Evolutionary conservation across 2,329 filamentous ascomycete genomes (phyloP).

Genomic region (Phialophora chinensis): DNA sequence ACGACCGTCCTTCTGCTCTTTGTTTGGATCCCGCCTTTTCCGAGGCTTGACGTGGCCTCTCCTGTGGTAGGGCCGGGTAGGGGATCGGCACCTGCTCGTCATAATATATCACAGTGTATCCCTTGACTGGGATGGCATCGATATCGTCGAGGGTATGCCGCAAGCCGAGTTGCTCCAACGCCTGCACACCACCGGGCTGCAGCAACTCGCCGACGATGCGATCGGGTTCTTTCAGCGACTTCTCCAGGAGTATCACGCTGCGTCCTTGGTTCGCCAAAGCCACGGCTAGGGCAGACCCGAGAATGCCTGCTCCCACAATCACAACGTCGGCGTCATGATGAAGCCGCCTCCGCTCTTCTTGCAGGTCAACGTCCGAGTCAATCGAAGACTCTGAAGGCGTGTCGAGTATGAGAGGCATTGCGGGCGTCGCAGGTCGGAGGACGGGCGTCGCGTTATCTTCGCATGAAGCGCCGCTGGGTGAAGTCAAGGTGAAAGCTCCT

Average conservation of each 20-base stretch:
- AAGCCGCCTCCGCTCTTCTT: constrained; percentile 55
- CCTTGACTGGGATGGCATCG: constrained; percentile 79
- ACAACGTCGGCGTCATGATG: constrained; percentile 79
- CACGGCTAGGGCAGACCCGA: constrained; percentile 85
- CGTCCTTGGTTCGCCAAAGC: constrained; percentile 87
- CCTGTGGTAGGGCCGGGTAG: constrained; percentile 69
- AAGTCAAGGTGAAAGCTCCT: background rate
- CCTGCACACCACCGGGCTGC: constrained; percentile 86
- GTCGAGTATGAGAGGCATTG: constrained; percentile 41
- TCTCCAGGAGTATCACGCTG: constrained; percentile 87
- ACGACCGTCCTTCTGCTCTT: constrained; percentile 74
- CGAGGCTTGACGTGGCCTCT: constrained; percentile 27
- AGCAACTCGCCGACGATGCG: constrained; percentile 94
- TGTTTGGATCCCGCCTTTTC: constrained; percentile 43
- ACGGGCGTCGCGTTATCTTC: constrained; percentile 13
- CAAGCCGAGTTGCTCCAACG: constrained; percentile 80
- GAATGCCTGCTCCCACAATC: constrained; percentile 87
- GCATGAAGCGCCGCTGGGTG: constrained; percentile 18
- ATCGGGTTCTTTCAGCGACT: constrained; percentile 88
- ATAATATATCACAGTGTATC: constrained; percentile 87
- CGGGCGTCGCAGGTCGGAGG: background rate
- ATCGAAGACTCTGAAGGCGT: constrained; percentile 40
- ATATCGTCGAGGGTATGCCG: constrained; percentile 84
- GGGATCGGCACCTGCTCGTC: constrained; percentile 74
- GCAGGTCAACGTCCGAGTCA: constrained; percentile 30